Base-by-base conservation (phyloP, 2,329 filamentous ascomycete genomes). In the Blumeriella jaapii region DNA sequence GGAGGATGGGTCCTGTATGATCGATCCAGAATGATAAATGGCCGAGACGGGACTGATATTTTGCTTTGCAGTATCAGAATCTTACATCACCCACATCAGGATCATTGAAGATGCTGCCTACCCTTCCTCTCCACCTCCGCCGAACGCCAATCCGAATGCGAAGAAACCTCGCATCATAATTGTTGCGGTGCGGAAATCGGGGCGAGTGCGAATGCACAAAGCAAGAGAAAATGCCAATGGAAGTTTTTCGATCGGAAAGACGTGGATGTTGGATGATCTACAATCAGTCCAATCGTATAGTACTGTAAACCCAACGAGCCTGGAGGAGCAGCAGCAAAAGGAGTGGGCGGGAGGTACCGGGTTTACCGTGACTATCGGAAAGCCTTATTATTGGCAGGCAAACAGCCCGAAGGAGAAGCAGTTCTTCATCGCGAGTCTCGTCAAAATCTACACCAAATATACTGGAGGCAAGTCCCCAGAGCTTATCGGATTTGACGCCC, bases 381-480 rank as follows among this genome's bases (percentile, higher is more conserved):
- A 98, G 59, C 82, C 86, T 0, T 98, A 98, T 61, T 98, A 91
- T 59, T 98, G 91, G 91, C 77, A 93, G 59, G 86, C 91, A 20
- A 78, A 85, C 46, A 91, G 84, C 1, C 72, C 83, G 34, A 95
- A 95, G 63, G 91, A 98, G 61, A 96, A 95, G 67, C 89, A 94
- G 56, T 96, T 96, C 62, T 98, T 98, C 60, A 91, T 98, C 52
- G 86, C 83, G 20, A 95, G 87, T 59, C 62, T 96, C 49, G 76
- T 96, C 54, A 98, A 96, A 60, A 95, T 98, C 47, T 98, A 83
- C 58, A 78, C 78, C 51, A 98, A 96, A 61, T 98, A 96, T 56
- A 96, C 91, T 1, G 82, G 84, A 17, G 89, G 89, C 9, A 81
- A 78, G 52, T 61, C 75, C 19, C 91, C 91, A 2, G 72, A 82